Evolutionary conservation across 2,329 filamentous ascomycete genomes (phyloP).

Genomic region (Aspergillus udagawae): DNA sequence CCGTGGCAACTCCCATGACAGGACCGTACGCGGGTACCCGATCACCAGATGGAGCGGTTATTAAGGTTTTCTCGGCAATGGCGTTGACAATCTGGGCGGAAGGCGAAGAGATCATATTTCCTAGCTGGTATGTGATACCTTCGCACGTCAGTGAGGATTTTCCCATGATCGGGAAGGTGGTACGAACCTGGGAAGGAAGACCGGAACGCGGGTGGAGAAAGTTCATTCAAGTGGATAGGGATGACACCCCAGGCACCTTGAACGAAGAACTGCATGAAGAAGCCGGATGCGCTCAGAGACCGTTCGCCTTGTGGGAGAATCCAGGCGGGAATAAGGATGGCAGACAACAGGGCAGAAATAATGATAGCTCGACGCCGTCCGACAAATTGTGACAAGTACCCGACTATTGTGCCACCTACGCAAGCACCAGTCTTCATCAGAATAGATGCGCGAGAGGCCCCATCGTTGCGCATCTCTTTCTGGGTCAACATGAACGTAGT

Average conservation of each 20-base stretch:
- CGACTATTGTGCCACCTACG: conserved; percentile 50
- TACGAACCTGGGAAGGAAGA: conserved; percentile 58
- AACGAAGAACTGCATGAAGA: conserved; percentile 59
- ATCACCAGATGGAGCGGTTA: conserved; percentile 54
- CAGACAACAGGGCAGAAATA: conserved; percentile 61
- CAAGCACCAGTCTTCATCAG: conserved; percentile 76
- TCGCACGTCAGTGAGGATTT: background rate
- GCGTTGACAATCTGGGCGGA: conserved; percentile 75
- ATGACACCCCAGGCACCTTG: conserved; percentile 68
- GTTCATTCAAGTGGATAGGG: conserved; percentile 72
- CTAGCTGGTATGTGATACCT: conserved; percentile 66
- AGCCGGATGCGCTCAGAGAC: conserved; percentile 28
- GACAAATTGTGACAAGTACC: conserved; percentile 70
- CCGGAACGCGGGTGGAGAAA: conserved; percentile 67
- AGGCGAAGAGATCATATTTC: conserved; percentile 59
- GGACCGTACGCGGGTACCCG: conserved; percentile 67
- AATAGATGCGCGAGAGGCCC: conserved; percentile 70
- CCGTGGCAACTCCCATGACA: conserved; percentile 71
- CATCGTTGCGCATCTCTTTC: conserved; percentile 62
- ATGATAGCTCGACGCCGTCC: conserved; percentile 59
- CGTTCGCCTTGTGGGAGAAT: conserved; percentile 51
- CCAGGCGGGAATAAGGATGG: conserved; percentile 67
- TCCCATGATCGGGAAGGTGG: background rate
- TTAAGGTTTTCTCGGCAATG: conserved; percentile 59
- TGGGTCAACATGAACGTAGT: conserved; percentile 74